A percentile compares a stretch with the other conserved stretches of the same genome.
phyloP scores from a whole-genome alignment of 179 eudicot genomes.

The Heliamphora pulchella region DNA sequence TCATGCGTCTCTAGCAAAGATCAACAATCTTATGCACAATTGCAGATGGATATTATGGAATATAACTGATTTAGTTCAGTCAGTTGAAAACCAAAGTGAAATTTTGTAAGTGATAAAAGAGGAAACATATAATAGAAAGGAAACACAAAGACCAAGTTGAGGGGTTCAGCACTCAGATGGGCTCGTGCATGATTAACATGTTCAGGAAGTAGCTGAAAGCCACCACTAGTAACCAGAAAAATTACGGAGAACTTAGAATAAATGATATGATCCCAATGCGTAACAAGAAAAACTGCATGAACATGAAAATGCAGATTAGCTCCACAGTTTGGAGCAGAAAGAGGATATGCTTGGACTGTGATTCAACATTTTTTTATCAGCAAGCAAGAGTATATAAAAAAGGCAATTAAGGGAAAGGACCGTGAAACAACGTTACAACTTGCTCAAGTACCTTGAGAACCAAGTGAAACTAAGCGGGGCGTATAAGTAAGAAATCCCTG shows the following conservation, averaged over 20 bases:
- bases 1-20: too few species aligned
- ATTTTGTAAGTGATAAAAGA: not conserved
- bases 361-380: too few species aligned
- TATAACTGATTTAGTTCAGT: not conserved
- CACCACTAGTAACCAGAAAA: not conserved
- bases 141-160: not conserved
- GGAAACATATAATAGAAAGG: not conserved
- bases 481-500: conserved; percentile 88
- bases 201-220: not conserved
- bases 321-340: not conserved
- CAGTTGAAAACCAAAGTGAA: not conserved
- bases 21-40: not conserved
- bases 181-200: not conserved
- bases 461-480: conserved; percentile 77
- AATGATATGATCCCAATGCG: not conserved
- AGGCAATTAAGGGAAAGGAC: too few species aligned
- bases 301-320: not conserved
- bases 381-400: too few species aligned
- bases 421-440: too few species aligned
- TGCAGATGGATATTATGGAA: conserved; percentile 3
- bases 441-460: conserved; percentile 55
- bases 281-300: not conserved
- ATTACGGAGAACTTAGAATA: not conserved
- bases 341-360: not conserved
- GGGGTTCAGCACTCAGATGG: not conserved